A percentile compares a stretch with the other conserved stretches of the same genome.
Evolutionary conservation across 2,329 filamentous ascomycete genomes (phyloP).

Genomic region (Alternaria arbusti): DNA sequence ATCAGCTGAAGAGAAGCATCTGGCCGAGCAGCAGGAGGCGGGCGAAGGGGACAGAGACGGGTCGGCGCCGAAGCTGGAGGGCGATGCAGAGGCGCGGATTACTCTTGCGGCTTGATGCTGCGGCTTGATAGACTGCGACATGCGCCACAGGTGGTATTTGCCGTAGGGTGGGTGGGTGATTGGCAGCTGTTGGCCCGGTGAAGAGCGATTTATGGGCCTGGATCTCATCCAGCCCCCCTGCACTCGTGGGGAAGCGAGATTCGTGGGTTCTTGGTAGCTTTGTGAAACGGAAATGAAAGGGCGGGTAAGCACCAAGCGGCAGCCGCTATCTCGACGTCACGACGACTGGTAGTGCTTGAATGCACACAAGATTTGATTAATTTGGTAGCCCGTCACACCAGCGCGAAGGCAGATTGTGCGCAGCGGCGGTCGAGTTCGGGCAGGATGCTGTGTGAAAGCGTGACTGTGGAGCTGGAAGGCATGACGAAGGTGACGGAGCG

Average conservation of each 20-base stretch:
- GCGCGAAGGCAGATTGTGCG: not conserved
- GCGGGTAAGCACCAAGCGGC: conserved; percentile 6
- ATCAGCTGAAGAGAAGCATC: conserved; percentile 75
- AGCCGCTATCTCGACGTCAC: conserved; percentile 20
- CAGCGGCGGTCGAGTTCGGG: not conserved
- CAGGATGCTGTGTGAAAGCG: conserved; percentile 7
- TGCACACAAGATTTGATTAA: conserved; percentile 30
- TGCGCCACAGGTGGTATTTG: conserved; percentile 27
- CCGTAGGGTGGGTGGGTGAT: not conserved
- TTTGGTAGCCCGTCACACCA: conserved; percentile 11
- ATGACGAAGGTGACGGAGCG: not conserved
- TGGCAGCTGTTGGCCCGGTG: conserved; percentile 1
- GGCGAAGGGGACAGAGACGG: conserved; percentile 18
- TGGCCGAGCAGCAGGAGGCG: conserved; percentile 52
- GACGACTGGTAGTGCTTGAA: conserved; percentile 14
- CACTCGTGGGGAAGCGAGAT: conserved; percentile 18
- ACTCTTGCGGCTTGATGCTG: conserved; percentile 35
- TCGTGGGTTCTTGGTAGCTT: not conserved
- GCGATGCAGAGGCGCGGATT: conserved; percentile 31
- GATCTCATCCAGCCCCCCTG: conserved; percentile 1
- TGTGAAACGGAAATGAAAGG: conserved; percentile 19
- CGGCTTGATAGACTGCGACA: conserved; percentile 8
- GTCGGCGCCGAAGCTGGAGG: conserved; percentile 11
- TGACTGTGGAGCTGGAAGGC: not conserved
- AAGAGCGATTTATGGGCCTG: not conserved